These are phyloP conservation scores for Candolleomyces eurysporus DNA, from an alignment of 768 basidiomycete species.

Conservation along the genomic window DNA sequence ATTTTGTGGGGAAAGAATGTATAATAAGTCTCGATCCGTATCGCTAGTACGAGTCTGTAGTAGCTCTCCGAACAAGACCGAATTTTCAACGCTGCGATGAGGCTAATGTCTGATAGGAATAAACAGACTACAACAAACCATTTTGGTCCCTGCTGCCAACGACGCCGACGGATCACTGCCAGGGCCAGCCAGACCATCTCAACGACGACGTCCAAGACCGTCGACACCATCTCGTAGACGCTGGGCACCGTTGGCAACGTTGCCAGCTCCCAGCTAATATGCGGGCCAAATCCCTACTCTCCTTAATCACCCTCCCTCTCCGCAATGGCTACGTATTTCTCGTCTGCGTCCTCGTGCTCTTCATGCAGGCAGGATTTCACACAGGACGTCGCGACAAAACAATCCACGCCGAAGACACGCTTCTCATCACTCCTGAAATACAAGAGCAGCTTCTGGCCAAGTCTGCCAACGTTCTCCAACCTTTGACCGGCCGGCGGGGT, in stretches of 20 bases:
- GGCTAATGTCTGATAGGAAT: too few species aligned
- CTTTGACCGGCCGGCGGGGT: background rate
- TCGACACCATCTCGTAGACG: background rate
- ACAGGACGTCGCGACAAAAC: constrained; percentile 22
- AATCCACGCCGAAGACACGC: background rate
- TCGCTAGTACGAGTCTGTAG: too few species aligned
- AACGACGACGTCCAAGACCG: background rate
- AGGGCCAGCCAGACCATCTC: too few species aligned
- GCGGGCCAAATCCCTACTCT: constrained; percentile 8
- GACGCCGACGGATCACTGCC: too few species aligned
- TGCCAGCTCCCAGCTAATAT: background rate
- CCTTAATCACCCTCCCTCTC: constrained; percentile 5
- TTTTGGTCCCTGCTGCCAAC: too few species aligned
- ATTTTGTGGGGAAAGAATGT: background rate
- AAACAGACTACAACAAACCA: too few species aligned
- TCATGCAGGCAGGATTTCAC: constrained; percentile 50
- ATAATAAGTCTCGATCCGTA: too few species aligned
- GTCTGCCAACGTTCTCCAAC: background rate
- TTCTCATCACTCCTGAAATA: background rate
- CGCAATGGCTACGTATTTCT: constrained; percentile 41
- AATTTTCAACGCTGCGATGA: background rate
- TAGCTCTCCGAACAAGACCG: background rate
- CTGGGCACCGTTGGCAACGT: background rate
- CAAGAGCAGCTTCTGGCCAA: background rate
- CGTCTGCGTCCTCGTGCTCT: constrained; percentile 40